A percentile compares a stretch with the other conserved stretches of the same genome.
Evolutionary conservation across 345 rosid genomes (phyloP).

Genomic region (Brassica rapa): DNA sequence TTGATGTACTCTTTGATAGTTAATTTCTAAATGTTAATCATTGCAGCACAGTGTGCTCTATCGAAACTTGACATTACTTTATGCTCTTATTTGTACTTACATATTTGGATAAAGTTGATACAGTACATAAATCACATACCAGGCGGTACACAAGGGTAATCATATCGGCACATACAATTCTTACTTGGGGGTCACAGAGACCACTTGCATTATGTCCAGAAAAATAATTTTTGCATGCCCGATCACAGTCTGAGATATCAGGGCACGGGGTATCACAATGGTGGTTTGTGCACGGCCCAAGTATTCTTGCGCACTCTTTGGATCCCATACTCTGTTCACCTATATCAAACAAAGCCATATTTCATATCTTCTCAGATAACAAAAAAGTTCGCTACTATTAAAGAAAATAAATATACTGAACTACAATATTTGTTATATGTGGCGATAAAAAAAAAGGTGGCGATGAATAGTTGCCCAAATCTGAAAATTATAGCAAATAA

Average conservation of each 20-base stretch:
- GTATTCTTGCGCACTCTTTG: not conserved
- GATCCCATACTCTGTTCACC: not conserved
- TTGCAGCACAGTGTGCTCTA: not conserved
- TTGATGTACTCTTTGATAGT: not conserved
- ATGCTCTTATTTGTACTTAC: not conserved
- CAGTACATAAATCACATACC: not conserved
- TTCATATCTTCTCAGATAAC: not conserved
- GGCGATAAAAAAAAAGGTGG: not conserved
- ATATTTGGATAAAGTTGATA: not conserved
- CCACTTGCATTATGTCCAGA: not conserved
- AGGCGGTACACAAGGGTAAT: not conserved
- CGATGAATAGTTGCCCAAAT: not conserved
- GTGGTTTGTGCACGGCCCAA: not conserved
- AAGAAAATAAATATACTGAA: too few species aligned
- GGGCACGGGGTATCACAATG: not conserved
- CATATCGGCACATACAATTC: not conserved
- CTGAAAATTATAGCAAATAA: not conserved
- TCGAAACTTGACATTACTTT: not conserved
- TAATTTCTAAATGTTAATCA: not conserved
- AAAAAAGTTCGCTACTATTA: not conserved
- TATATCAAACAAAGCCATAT: not conserved
- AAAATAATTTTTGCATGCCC: not conserved
- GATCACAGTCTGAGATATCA: not conserved
- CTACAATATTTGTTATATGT: too few species aligned
- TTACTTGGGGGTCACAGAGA: not conserved